Conservation (phyloP, 116 monocot species). For the Dioscorea cayenensis region DNA sequence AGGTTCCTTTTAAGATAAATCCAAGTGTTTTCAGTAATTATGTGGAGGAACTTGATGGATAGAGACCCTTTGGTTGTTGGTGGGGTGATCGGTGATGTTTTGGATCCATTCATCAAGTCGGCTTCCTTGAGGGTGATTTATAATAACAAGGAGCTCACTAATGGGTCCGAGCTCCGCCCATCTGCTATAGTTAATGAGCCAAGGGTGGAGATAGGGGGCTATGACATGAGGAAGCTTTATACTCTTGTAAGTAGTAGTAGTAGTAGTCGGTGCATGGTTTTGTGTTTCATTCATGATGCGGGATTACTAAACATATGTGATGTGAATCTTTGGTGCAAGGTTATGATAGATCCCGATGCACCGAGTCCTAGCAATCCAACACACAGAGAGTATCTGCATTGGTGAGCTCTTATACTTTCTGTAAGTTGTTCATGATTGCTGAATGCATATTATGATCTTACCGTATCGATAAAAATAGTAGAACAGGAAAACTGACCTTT, state of each 20-base stretch:
- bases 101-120: constrained; percentile 39
- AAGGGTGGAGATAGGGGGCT: constrained; percentile 41
- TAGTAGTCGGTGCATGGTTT: not conserved
- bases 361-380: constrained; percentile 69
- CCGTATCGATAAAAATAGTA: too few relatives aligned
- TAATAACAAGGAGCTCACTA: constrained; percentile 57
- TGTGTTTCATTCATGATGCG: not conserved
- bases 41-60: constrained; percentile 11
- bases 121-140: constrained; percentile 43
- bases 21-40: not conserved
- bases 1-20: not conserved
- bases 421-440: too few relatives aligned
- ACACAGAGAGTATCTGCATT: constrained; percentile 59
- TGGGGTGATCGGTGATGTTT: constrained; percentile 45
- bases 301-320: not conserved
- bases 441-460: too few relatives aligned
- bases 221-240: constrained; percentile 42
- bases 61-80: constrained; percentile 68
- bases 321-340: constrained; percentile 18
- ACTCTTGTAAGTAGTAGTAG: constrained; percentile 47
- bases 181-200: constrained; percentile 43
- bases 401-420: constrained; percentile 20
- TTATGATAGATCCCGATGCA: constrained; percentile 64
- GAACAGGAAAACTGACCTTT: too few relatives aligned
- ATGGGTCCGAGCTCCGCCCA: constrained; percentile 64